Evolutionary conservation across 75 land plant genomes (phyloP).

Genomic region (Picea glauca): DNA sequence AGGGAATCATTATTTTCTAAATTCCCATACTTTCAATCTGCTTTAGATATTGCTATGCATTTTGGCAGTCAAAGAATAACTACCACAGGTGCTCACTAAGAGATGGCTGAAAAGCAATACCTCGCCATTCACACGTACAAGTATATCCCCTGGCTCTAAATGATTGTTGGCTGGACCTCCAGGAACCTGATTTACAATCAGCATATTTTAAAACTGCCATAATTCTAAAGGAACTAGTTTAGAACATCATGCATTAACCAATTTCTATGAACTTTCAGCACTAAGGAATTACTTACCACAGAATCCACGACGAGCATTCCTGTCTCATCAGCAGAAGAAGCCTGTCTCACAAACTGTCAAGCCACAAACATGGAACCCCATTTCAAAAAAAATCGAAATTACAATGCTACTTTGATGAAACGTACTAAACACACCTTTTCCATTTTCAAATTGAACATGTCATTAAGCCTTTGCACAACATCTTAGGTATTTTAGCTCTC

Average conservation of each 20-base stretch:
- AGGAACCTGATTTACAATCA: slow-evolving; percentile 54
- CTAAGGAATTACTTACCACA: slow-evolving; percentile 53
- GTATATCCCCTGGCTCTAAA: slow-evolving; percentile 92
- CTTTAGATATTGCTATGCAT: neutral
- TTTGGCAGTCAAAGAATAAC: neutral
- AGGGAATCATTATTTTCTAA: neutral
- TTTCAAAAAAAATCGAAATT: neutral
- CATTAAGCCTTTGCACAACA: neutral
- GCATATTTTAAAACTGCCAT: neutral
- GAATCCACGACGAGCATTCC: slow-evolving; percentile 99
- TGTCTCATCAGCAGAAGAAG: slow-evolving; percentile 67
- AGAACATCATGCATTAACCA: neutral
- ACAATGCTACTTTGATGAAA: slow-evolving; percentile 1
- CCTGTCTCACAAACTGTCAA: slow-evolving; percentile 71
- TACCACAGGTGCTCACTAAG: neutral
- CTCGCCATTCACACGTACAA: slow-evolving; percentile 75
- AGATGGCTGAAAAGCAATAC: slow-evolving; percentile 29
- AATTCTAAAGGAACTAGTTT: neutral
- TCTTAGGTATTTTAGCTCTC: neutral
- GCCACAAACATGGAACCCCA: neutral
- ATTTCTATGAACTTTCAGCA: neutral
- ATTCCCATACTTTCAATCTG: neutral
- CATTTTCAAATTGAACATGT: neutral
- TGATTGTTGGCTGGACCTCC: slow-evolving; percentile 87
- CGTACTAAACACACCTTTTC: neutral